Percentiles rank a stretch among this genome's conserved stretches.
Conservation (phyloP, 306 rosid species). For the Biancaea sappan region DNA sequence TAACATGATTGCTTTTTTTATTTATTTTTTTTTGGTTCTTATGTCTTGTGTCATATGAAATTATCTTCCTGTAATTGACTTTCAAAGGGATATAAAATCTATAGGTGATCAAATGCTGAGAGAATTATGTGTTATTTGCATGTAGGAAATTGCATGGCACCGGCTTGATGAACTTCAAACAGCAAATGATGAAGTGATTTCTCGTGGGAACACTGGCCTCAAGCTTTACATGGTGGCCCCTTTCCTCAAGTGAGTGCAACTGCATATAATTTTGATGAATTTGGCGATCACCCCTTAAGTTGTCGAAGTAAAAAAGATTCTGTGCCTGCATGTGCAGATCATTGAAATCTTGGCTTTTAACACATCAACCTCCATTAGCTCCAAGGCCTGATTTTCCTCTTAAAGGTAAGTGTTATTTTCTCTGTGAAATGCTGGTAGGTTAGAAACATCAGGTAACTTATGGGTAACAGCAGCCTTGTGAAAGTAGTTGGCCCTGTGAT, state of each 20-base stretch:
- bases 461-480: neutral
- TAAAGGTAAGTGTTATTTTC: slow-evolving; percentile 52
- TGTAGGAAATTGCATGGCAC: slow-evolving; percentile 98
- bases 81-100: neutral
- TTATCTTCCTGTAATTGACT: neutral
- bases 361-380: slow-evolving; percentile 61
- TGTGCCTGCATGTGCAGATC: slow-evolving; percentile 54
- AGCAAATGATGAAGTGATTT: slow-evolving; percentile 80
- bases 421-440: slow-evolving; percentile 1
- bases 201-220: slow-evolving; percentile 93
- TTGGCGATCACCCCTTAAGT: slow-evolving; percentile 18
- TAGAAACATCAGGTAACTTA: slow-evolving; percentile 3
- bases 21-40: neutral
- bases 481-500: neutral
- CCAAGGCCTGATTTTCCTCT: slow-evolving; percentile 74
- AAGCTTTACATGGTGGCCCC: slow-evolving; percentile 99
- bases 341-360: slow-evolving; percentile 72
- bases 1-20: slow-evolving; percentile 4
- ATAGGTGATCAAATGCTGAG: slow-evolving; percentile 33
- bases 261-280: slow-evolving; percentile 36
- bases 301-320: slow-evolving; percentile 37
- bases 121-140: slow-evolving; percentile 25
- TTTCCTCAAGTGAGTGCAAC: slow-evolving; percentile 73
- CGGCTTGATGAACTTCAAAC: slow-evolving; percentile 90
- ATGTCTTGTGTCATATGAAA: slow-evolving; percentile 1